A percentile compares a stretch with the other conserved stretches of the same genome.
Conservation (phyloP, 2,329 filamentous ascomycete genomes). For the Aphanocladium album region DNA sequence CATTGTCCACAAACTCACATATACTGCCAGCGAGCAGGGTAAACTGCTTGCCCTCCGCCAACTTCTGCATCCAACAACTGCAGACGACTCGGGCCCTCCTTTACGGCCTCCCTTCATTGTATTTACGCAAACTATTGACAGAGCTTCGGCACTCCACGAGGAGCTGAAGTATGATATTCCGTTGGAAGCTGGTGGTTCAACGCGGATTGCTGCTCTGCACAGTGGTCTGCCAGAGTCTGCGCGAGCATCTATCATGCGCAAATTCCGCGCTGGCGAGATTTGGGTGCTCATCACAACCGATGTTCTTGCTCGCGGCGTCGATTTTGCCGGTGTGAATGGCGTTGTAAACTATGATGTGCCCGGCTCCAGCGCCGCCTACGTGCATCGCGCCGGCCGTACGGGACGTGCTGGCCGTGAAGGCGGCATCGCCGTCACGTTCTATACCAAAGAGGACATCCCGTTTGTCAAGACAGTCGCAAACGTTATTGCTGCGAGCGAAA, state of each 20-base stretch:
- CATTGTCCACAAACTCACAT: slow-evolving; percentile 81
- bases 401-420: slow-evolving; percentile 83
- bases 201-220: slow-evolving; percentile 84
- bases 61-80: slow-evolving; percentile 70
- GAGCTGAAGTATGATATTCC: slow-evolving; percentile 96
- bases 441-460: slow-evolving; percentile 90
- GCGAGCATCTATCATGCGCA: slow-evolving; percentile 77
- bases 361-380: slow-evolving; percentile 81
- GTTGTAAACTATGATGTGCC: slow-evolving; percentile 98
- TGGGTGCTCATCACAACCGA: slow-evolving; percentile 98
- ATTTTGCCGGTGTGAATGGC: slow-evolving; percentile 91
- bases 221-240: slow-evolving; percentile 73
- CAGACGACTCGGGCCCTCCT: slow-evolving; percentile 48
- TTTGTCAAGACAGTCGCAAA: slow-evolving; percentile 89
- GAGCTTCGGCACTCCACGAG: slow-evolving; percentile 79
- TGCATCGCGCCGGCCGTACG: slow-evolving; percentile 89
- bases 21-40: slow-evolving; percentile 87
- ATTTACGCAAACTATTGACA: slow-evolving; percentile 92
- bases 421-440: slow-evolving; percentile 87
- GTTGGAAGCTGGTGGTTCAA: slow-evolving; percentile 74
- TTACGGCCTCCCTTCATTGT: slow-evolving; percentile 87
- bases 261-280: slow-evolving; percentile 85
- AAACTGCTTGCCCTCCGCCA: slow-evolving; percentile 90
- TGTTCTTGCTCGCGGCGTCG: slow-evolving; percentile 83
- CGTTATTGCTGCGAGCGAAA: slow-evolving; percentile 80